These are phyloP conservation scores for Friedmanniomyces simplex DNA, from an alignment of 495 filamentous ascomycete genomes.

Conservation along the genomic window DNA sequence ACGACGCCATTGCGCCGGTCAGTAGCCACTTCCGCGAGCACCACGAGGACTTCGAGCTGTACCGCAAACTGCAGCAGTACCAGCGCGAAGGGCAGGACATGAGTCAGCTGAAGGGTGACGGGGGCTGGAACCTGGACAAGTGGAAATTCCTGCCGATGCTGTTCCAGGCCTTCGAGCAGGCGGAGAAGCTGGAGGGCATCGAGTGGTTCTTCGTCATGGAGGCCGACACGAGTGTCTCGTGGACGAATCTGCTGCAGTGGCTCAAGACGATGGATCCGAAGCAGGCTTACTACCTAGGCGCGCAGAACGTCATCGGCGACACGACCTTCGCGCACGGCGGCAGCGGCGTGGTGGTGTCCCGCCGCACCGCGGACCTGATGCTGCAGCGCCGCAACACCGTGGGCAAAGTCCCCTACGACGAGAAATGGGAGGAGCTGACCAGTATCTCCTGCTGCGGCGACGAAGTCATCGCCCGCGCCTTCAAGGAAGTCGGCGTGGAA, in stretches of 20 bases:
- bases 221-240: constrained; percentile 21
- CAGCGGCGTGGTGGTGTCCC: constrained; percentile 18
- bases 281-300: constrained; percentile 18
- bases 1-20: constrained; percentile 41
- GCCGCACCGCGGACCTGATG: constrained; percentile 9
- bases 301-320: constrained; percentile 19
- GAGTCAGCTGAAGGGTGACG: constrained; percentile 28
- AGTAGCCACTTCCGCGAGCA: constrained; percentile 29
- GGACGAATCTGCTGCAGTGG: constrained; percentile 22
- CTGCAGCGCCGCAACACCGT: neutral
- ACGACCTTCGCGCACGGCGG: constrained; percentile 23
- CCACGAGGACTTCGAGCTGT: constrained; percentile 42
- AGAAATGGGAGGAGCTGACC: constrained; percentile 44
- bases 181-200: constrained; percentile 2
- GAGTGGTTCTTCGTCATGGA: constrained; percentile 26
- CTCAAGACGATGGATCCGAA: constrained; percentile 15
- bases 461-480: constrained; percentile 48
- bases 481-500: constrained; percentile 44
- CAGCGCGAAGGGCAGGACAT: constrained; percentile 37
- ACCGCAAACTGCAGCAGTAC: constrained; percentile 38
- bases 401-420: constrained; percentile 33
- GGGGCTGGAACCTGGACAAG: constrained; percentile 49
- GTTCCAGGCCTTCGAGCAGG: constrained; percentile 35
- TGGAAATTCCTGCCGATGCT: constrained; percentile 52
- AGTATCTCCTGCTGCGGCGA: constrained; percentile 58